phyloP scores from a whole-genome alignment of 2,329 filamentous ascomycete species.

The Penicillium verrucosum region DNA sequence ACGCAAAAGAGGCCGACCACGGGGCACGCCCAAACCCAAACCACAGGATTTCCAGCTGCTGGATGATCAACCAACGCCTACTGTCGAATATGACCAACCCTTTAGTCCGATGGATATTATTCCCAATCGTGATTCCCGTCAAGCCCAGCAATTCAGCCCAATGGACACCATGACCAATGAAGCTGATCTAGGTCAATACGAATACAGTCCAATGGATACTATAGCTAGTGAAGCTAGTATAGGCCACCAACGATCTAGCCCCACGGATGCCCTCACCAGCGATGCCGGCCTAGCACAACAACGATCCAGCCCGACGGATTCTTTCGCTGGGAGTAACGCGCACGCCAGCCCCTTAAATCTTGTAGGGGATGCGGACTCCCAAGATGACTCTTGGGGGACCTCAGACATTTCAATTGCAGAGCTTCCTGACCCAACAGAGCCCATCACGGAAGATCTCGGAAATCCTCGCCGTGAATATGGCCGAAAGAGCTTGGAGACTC shows the following conservation, averaged over 20 bases:
- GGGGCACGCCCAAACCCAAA: conserved; percentile 24
- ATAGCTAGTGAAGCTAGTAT: conserved; percentile 6
- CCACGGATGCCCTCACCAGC: not conserved
- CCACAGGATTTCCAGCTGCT: conserved; percentile 15
- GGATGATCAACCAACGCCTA: conserved; percentile 18
- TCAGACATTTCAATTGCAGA: conserved; percentile 25
- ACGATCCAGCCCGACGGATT: conserved; percentile 14
- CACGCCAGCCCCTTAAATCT: conserved; percentile 22
- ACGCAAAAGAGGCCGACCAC: conserved; percentile 37
- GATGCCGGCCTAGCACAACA: conserved; percentile 12
- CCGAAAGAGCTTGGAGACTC: conserved; percentile 30
- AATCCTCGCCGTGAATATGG: conserved; percentile 19
- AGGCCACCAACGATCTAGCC: not conserved
- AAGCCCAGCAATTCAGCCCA: conserved; percentile 13
- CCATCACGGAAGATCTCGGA: conserved; percentile 5
- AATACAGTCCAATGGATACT: conserved; percentile 15
- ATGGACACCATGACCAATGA: conserved; percentile 2
- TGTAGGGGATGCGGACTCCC: conserved; percentile 11
- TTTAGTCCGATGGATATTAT: conserved; percentile 28
- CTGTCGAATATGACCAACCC: conserved; percentile 5
- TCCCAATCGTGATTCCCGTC: conserved; percentile 26
- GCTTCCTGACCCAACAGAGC: conserved; percentile 19
- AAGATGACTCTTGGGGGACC: conserved; percentile 22
- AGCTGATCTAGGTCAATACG: conserved; percentile 13
- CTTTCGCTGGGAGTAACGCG: conserved; percentile 13